A percentile compares a stretch with the other conserved stretches of the same genome.
These are phyloP conservation scores for Hymenoscyphus repandus DNA, from an alignment of 2,329 filamentous ascomycete species.

Conservation along the genomic window DNA sequence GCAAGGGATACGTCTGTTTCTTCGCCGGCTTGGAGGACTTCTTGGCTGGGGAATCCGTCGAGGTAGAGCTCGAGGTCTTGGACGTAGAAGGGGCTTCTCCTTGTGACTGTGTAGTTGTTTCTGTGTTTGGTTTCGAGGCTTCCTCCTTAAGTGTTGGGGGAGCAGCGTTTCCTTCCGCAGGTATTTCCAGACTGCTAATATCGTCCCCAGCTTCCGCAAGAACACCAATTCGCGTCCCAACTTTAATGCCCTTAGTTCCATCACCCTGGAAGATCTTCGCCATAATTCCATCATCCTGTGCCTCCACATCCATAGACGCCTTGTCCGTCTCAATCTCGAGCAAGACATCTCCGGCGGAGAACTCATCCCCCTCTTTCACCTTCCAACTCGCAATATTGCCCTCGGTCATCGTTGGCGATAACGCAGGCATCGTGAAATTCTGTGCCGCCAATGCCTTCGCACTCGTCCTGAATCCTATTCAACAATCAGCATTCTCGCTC, in stretches of 20 bases:
- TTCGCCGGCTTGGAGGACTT: constrained; percentile 44
- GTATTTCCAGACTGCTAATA: constrained; percentile 66
- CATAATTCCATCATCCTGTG: constrained; percentile 81
- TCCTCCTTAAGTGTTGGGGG: constrained; percentile 26
- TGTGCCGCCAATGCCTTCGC: constrained; percentile 64
- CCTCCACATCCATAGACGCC: constrained; percentile 91
- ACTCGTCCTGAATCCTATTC: constrained; percentile 58
- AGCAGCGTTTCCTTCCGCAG: constrained; percentile 53
- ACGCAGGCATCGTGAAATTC: constrained; percentile 86
- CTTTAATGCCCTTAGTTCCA: constrained; percentile 70
- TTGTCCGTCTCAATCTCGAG: constrained; percentile 94
- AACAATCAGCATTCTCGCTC: constrained; percentile 12
- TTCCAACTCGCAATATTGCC: constrained; percentile 83
- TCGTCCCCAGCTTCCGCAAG: constrained; percentile 80
- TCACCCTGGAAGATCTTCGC: constrained; percentile 75
- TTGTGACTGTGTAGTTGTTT: constrained; percentile 17
- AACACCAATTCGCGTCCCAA: constrained; percentile 77
- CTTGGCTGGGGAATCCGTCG: constrained; percentile 29
- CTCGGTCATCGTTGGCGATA: constrained; percentile 92
- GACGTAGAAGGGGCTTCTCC: constrained; percentile 16
- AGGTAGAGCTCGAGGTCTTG: constrained; percentile 11
- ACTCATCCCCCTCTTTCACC: constrained; percentile 81
- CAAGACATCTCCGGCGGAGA: constrained; percentile 77
- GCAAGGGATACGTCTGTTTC: constrained; percentile 66
- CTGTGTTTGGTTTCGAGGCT: constrained; percentile 22